Evolutionary conservation across 2,329 filamentous ascomycete genomes (phyloP).

Genomic region (Aspergillus ochraceoroseus): DNA sequence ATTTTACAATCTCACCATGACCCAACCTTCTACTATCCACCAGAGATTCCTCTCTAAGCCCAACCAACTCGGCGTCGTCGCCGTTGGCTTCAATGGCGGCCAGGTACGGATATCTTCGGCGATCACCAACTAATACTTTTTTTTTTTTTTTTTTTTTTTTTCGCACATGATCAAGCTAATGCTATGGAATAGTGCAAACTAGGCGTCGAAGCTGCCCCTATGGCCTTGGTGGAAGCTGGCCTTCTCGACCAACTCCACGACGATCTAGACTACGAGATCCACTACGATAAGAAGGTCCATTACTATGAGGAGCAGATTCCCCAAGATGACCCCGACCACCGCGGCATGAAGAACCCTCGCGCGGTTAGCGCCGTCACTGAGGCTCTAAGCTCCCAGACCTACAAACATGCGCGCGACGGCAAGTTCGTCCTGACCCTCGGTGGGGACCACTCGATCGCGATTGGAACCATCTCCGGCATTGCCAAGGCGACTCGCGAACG

Average conservation of each 20-base stretch:
- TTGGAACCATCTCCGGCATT: slow-evolving; percentile 84
- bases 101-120: slow-evolving; percentile 59
- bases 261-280: slow-evolving; percentile 82
- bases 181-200: slow-evolving; percentile 63
- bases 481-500: slow-evolving; percentile 82
- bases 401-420: slow-evolving; percentile 75
- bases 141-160: not conserved
- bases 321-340: slow-evolving; percentile 66
- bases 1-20: slow-evolving; percentile 45
- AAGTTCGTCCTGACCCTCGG: slow-evolving; percentile 88
- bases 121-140: slow-evolving; percentile 2
- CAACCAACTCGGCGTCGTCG: slow-evolving; percentile 81
- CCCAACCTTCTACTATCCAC: slow-evolving; percentile 53
- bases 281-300: slow-evolving; percentile 78
- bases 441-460: slow-evolving; percentile 93
- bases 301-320: slow-evolving; percentile 73
- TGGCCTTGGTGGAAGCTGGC: slow-evolving; percentile 81
- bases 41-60: slow-evolving; percentile 75
- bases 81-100: slow-evolving; percentile 92
- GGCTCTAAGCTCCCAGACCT: slow-evolving; percentile 76
- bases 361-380: slow-evolving; percentile 80
- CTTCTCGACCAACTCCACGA: slow-evolving; percentile 76
- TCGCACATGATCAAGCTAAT: too few species aligned
- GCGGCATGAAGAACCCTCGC: slow-evolving; percentile 89
- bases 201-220: slow-evolving; percentile 85